These are phyloP conservation scores for Lactarius trivialis DNA, from an alignment of 768 basidiomycete species.

Conservation along the genomic window DNA sequence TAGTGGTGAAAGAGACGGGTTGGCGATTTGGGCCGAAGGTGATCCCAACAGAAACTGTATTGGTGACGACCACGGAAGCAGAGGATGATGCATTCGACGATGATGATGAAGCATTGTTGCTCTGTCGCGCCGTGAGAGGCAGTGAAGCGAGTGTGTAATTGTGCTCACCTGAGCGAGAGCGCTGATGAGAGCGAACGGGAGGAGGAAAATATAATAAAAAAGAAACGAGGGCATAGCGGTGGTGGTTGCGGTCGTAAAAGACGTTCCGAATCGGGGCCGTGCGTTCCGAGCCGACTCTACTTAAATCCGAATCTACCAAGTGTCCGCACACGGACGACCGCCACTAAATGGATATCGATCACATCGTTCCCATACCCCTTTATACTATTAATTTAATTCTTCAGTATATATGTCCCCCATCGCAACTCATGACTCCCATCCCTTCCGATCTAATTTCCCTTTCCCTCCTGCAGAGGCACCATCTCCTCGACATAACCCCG, in stretches of 20 bases:
- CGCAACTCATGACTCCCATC: conserved; percentile 41
- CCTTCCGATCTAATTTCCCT: conserved; percentile 56
- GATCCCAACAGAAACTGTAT: conserved; percentile 30
- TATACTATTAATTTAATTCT: conserved; percentile 44
- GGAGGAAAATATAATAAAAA: conserved; percentile 28
- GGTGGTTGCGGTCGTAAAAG: not conserved
- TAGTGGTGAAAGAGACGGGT: conserved; percentile 35
- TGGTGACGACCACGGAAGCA: conserved; percentile 18
- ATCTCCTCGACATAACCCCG: conserved; percentile 50
- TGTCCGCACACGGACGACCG: not conserved
- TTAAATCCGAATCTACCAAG: not conserved
- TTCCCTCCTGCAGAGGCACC: conserved; percentile 56
- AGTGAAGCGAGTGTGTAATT: not conserved
- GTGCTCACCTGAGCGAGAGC: conserved; percentile 31
- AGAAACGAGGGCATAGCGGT: conserved; percentile 1
- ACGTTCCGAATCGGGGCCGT: not conserved
- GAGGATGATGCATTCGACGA: conserved; percentile 14
- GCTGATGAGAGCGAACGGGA: conserved; percentile 28
- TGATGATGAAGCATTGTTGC: conserved; percentile 12
- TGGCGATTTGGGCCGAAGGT: conserved; percentile 38
- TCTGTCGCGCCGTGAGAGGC: conserved; percentile 3
- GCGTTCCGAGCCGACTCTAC: not conserved
- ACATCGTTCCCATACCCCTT: conserved; percentile 30
- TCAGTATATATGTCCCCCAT: conserved; percentile 50
- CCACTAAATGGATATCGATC: conserved; percentile 30